phyloP scores from a whole-genome alignment of 371 early-diverging fungal genomes.

The Rhizopus delemar region DNA sequence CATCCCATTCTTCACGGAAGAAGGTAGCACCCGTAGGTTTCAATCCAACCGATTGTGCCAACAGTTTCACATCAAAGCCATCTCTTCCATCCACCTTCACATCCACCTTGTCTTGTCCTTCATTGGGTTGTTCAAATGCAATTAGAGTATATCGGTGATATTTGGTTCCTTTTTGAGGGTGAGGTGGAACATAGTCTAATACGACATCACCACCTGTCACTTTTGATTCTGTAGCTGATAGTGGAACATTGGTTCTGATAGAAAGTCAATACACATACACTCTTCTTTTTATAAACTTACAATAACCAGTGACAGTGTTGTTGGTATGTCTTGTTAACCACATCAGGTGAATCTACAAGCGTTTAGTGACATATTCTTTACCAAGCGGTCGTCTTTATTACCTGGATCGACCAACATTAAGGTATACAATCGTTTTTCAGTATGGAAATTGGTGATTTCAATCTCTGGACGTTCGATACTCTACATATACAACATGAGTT shows the following conservation, averaged over 20 bases:
- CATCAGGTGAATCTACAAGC: slow-evolving; percentile 60
- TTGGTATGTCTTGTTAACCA: slow-evolving; percentile 60
- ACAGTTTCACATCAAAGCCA: slow-evolving; percentile 49
- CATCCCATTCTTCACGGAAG: slow-evolving; percentile 79
- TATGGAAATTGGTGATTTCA: slow-evolving; percentile 66
- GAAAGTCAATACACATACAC: not conserved
- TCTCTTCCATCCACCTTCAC: slow-evolving; percentile 46
- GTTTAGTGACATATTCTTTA: not conserved
- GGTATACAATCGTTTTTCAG: slow-evolving; percentile 70
- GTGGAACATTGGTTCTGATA: slow-evolving; percentile 62
- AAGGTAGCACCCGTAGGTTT: slow-evolving; percentile 63
- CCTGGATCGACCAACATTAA: slow-evolving; percentile 75
- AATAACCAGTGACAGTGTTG: slow-evolving; percentile 70
- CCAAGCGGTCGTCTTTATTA: slow-evolving; percentile 7
- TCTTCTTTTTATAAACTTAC: slow-evolving; percentile 25
- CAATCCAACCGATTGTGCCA: slow-evolving; percentile 50
- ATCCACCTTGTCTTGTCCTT: slow-evolving; percentile 53
- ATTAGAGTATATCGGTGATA: slow-evolving; percentile 77
- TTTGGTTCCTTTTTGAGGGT: slow-evolving; percentile 80
- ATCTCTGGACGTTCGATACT: slow-evolving; percentile 62
- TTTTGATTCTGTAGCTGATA: slow-evolving; percentile 55
- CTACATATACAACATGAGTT: slow-evolving; percentile 22
- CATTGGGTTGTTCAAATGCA: slow-evolving; percentile 69
- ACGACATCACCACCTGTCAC: slow-evolving; percentile 57
- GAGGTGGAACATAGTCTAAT: slow-evolving; percentile 76